Percentiles rank a stretch among this genome's conserved stretches.
phyloP scores from a whole-genome alignment of 495 filamentous ascomycete species.

The Hypoxylon trugodes region DNA sequence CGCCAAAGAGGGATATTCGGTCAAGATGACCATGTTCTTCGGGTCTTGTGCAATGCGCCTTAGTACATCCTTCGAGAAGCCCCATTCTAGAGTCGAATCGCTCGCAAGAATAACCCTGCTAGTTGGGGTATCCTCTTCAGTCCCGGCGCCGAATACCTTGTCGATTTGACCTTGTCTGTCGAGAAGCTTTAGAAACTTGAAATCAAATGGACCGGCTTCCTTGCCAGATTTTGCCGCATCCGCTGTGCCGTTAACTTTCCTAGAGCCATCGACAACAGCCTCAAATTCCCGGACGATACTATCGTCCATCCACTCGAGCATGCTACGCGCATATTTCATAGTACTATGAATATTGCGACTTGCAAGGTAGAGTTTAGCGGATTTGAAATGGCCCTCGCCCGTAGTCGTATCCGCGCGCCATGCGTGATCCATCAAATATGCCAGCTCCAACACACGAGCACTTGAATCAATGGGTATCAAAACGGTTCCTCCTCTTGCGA shows the following conservation, averaged over 20 bases:
- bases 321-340: conserved; percentile 88
- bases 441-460: conserved; percentile 89
- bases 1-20: conserved; percentile 65
- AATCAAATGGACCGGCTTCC: conserved; percentile 82
- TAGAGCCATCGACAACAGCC: conserved; percentile 65
- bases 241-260: conserved; percentile 54
- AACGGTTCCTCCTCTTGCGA: conserved; percentile 87
- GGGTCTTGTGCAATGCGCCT: conserved; percentile 74
- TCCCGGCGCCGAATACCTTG: conserved; percentile 57
- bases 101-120: conserved; percentile 89
- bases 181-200: conserved; percentile 82
- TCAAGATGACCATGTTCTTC: conserved; percentile 84
- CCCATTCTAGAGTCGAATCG: conserved; percentile 91
- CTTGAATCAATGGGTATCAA: conserved; percentile 96
- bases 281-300: conserved; percentile 91
- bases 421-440: conserved; percentile 89
- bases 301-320: conserved; percentile 99
- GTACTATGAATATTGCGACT: conserved; percentile 81
- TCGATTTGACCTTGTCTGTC: conserved; percentile 79
- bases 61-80: conserved; percentile 90
- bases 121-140: conserved; percentile 48
- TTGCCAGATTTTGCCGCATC: conserved; percentile 49
- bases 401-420: conserved; percentile 72
- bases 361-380: conserved; percentile 80
- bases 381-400: conserved; percentile 71